A percentile compares a stretch with the other conserved stretches of the same genome.
phyloP scores from a whole-genome alignment of 345 rosid species.

The Salix exigua region DNA sequence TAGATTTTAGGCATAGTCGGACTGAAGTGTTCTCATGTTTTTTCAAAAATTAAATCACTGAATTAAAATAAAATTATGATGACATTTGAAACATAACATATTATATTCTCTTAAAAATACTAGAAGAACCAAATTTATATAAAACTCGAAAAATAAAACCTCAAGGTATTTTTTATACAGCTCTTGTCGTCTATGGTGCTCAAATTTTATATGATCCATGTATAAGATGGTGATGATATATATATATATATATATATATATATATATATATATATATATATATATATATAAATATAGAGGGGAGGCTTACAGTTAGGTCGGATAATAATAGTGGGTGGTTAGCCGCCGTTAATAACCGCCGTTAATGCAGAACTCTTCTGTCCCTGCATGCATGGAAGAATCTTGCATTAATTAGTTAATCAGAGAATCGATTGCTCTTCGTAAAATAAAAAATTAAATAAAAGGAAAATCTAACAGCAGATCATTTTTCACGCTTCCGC shows the following conservation, averaged over 20 bases:
- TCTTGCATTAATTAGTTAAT: background rate
- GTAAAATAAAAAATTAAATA: background rate
- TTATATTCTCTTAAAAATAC: too few relatives aligned
- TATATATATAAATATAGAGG: background rate
- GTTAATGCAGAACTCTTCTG: background rate
- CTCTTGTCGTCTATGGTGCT: too few relatives aligned
- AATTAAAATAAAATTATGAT: too few relatives aligned
- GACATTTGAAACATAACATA: too few relatives aligned
- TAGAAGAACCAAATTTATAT: too few relatives aligned
- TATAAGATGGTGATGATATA: background rate
- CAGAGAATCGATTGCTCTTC: background rate
- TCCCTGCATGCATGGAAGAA: background rate
- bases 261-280: background rate
- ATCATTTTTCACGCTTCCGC: conserved; percentile 16
- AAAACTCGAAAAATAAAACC: too few relatives aligned
- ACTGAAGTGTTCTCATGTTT: too few relatives aligned
- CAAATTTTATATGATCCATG: background rate
- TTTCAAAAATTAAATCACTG: too few relatives aligned
- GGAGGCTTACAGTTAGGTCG: background rate
- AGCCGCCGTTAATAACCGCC: background rate
- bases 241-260: background rate
- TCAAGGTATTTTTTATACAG: too few relatives aligned
- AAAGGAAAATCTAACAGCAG: background rate
- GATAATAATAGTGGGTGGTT: background rate
- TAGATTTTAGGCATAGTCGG: too few relatives aligned